Conservation (phyloP, 768 basidiomycete genomes). For the Termitomyces sp. region DNA sequence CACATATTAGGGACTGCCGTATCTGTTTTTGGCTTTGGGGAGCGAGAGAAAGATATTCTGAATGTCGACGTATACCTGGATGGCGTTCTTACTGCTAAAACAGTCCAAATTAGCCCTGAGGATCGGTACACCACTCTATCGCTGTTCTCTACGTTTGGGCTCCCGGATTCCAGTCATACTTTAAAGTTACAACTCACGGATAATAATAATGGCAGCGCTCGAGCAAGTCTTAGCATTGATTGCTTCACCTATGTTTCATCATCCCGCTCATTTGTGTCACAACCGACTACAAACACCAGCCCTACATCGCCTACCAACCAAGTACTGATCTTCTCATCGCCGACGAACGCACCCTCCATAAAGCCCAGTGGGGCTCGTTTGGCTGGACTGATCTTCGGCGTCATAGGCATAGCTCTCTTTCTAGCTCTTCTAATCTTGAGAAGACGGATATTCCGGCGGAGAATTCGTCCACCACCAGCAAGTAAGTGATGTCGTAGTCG, state of each 20-base stretch:
- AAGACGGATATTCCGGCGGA: not conserved
- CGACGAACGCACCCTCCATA: not conserved
- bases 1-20: not conserved
- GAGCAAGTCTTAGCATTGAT: not conserved
- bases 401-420: slow-evolving; percentile 1
- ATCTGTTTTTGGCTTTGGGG: not conserved
- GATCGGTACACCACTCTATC: not conserved
- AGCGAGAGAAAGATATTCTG: not conserved
- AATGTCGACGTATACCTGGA: slow-evolving; percentile 1
- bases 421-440: not conserved
- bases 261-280: not conserved
- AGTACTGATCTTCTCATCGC: not conserved
- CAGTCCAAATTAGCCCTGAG: not conserved
- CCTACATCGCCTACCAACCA: not conserved
- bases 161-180: not conserved
- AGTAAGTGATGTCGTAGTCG: not conserved
- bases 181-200: not conserved
- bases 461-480: slow-evolving; percentile 1
- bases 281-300: not conserved
- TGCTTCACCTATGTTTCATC: not conserved
- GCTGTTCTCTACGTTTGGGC: not conserved
- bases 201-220: not conserved
- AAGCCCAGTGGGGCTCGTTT: slow-evolving; percentile 4
- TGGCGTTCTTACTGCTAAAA: not conserved
- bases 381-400: slow-evolving; percentile 2